Conservation (phyloP, 345 rosid species). For the Ceriops tagal region DNA sequence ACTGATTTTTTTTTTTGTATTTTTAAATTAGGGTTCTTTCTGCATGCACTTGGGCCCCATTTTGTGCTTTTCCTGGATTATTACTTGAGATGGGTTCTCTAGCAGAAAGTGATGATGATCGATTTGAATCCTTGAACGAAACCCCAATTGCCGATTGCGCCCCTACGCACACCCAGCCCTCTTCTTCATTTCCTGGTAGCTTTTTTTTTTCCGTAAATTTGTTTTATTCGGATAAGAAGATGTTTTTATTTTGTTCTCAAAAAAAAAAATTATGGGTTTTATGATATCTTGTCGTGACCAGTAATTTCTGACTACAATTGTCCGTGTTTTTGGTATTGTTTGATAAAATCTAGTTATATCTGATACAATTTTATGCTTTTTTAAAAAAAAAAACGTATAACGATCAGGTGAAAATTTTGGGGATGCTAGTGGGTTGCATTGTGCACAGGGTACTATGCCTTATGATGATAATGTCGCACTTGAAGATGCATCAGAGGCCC, state of each 20-base stretch:
- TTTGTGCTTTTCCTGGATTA: not conserved
- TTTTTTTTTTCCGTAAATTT: not conserved
- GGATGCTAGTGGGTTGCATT: conserved; percentile 10
- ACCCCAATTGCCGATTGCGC: conserved; percentile 1
- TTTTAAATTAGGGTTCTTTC: not conserved
- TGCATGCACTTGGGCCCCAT: not conserved
- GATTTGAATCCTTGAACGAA: conserved; percentile 4
- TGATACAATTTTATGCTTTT: not conserved
- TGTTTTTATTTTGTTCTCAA: too few relatives aligned
- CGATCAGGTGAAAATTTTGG: conserved; percentile 20
- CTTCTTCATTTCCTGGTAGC: conserved; percentile 18
- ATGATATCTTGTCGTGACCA: not conserved
- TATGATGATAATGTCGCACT: conserved; percentile 25
- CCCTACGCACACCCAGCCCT: conserved; percentile 3
- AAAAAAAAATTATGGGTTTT: not conserved
- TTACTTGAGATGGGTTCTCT: conserved; percentile 25
- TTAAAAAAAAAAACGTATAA: not conserved
- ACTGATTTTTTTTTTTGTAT: not conserved
- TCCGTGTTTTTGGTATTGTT: not conserved
- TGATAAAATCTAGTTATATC: not conserved
- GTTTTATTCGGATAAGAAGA: not conserved
- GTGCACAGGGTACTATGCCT: conserved; percentile 1
- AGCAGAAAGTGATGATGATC: conserved; percentile 7
- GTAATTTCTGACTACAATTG: not conserved
- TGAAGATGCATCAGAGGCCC: conserved; percentile 38